These are phyloP conservation scores for Aspergillus tanneri DNA, from an alignment of 2,329 filamentous ascomycete species.

Conservation along the genomic window DNA sequence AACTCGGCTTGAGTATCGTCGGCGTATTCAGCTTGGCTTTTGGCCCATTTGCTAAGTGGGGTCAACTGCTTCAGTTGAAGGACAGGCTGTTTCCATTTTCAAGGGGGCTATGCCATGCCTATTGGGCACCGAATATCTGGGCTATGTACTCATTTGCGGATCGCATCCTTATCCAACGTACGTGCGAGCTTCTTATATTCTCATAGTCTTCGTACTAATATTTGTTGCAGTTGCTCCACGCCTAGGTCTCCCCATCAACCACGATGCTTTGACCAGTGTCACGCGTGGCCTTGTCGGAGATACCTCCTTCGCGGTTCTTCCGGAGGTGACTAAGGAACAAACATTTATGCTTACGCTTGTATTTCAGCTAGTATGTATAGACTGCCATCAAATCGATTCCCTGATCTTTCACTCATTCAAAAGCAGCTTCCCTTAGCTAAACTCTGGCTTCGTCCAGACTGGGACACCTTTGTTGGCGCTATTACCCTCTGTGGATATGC, in stretches of 20 bases:
- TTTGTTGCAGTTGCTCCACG: constrained; percentile 70
- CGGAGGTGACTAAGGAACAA: constrained; percentile 73
- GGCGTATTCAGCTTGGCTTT: constrained; percentile 77
- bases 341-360: constrained; percentile 82
- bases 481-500: constrained; percentile 92
- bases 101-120: constrained; percentile 89
- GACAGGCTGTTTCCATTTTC: constrained; percentile 90
- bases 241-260: constrained; percentile 70
- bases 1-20: constrained; percentile 72
- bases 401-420: constrained; percentile 20
- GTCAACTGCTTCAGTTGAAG: constrained; percentile 79
- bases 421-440: constrained; percentile 69
- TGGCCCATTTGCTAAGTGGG: constrained; percentile 79
- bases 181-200: constrained; percentile 31
- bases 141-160: constrained; percentile 93
- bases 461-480: constrained; percentile 85
- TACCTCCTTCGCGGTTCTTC: constrained; percentile 88
- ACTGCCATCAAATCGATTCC: constrained; percentile 6
- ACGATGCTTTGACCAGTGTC: constrained; percentile 77
- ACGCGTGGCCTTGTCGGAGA: constrained; percentile 92
- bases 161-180: constrained; percentile 76
- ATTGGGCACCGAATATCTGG: constrained; percentile 98
- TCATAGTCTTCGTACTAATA: constrained; percentile 34
- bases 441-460: constrained; percentile 75
- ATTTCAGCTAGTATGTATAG: constrained; percentile 65